Evolutionary conservation across 495 filamentous ascomycete genomes (phyloP), one percentile per base, ranked within the genome.

Genomic region (Aspergillus asperescens): DNA sequence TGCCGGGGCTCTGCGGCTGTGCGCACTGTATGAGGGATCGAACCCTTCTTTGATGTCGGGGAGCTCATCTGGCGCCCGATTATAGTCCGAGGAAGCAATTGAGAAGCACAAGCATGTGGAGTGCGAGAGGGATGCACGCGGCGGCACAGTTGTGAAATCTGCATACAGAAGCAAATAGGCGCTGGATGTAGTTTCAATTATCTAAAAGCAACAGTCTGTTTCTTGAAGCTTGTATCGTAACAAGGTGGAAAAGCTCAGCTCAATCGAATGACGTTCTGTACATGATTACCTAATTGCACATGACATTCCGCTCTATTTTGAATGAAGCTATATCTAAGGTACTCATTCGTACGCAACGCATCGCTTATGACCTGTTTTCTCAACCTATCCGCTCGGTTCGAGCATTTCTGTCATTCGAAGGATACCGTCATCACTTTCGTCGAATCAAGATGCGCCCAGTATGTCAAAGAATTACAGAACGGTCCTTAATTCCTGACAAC

Each of bases 1-100:
- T 86, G 82, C 32, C 88, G 84, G 40, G 83, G 86, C 52, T 89
- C 85, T 19, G 76, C 69, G 2, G 85, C 83, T 7, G 89, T 94
- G 48, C 89, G 82, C 57, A 89, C 77, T 49, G 75, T 68, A 49
- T 83, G 80, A 41, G 74, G 72, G 41, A 73, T 63, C 0, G 71
- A 72, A 20, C 62, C 62, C 49, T 68, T 62, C n/a, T 43, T 54
- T 25, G 48, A 62, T 41, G 65, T 60, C 15, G 59, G 54, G 10
- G 66, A 61, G 45, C 61, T 72, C 67, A 74, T 72, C 19, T 51
- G 56, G 52, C 32, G 40, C 22, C 15, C 32, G 23, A 27, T 27
- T 19, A 13, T 35, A 19, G 48, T 49, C 23, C 8, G 5, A 4
- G 46, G 48, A 25, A 37, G 40, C 22, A 23, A 39, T 25, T 27